Evolutionary conservation across 768 basidiomycete genomes (phyloP).

Genomic region (Fistulinella prunicolor): DNA sequence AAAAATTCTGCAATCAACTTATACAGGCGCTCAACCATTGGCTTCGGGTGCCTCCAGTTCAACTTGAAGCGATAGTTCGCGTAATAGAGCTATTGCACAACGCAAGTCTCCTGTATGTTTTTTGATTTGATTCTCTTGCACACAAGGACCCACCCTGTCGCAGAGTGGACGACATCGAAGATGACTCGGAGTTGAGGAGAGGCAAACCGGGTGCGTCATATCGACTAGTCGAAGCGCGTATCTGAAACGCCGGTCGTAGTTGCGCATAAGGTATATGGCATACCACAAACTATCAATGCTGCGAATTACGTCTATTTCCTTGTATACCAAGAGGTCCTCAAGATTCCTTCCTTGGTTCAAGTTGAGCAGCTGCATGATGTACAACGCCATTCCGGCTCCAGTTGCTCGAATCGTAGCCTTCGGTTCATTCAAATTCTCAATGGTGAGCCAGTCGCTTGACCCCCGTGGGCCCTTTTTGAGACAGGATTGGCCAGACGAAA

Average conservation of each 20-base stretch:
- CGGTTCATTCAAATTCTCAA: slow-evolving; percentile 76
- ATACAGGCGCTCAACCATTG: slow-evolving; percentile 91
- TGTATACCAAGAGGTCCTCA: slow-evolving; percentile 80
- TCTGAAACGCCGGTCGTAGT: slow-evolving; percentile 43
- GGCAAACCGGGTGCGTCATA: slow-evolving; percentile 67
- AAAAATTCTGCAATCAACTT: slow-evolving; percentile 84
- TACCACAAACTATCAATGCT: slow-evolving; percentile 95
- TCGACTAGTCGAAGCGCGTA: background rate
- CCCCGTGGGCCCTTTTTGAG: background rate
- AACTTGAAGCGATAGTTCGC: slow-evolving; percentile 67
- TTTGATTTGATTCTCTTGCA: background rate
- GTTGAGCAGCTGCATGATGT: slow-evolving; percentile 19
- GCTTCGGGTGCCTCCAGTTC: slow-evolving; percentile 78
- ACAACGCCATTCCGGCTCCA: slow-evolving; percentile 35
- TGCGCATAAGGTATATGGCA: slow-evolving; percentile 93
- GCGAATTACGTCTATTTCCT: slow-evolving; percentile 98
- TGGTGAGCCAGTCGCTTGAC: slow-evolving; percentile 40
- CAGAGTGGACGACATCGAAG: slow-evolving; percentile 94
- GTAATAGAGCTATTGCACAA: slow-evolving; percentile 92
- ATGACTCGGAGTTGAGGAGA: slow-evolving; percentile 80
- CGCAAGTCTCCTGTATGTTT: slow-evolving; percentile 81
- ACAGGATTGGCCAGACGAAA: slow-evolving; percentile 44
- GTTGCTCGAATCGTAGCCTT: slow-evolving; percentile 23
- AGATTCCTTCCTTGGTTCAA: slow-evolving; percentile 10
- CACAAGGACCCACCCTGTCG: background rate